These are phyloP conservation scores for Pseudogymnoascus sp. DNA, from an alignment of 2,329 filamentous ascomycete genomes.

Conservation along the genomic window DNA sequence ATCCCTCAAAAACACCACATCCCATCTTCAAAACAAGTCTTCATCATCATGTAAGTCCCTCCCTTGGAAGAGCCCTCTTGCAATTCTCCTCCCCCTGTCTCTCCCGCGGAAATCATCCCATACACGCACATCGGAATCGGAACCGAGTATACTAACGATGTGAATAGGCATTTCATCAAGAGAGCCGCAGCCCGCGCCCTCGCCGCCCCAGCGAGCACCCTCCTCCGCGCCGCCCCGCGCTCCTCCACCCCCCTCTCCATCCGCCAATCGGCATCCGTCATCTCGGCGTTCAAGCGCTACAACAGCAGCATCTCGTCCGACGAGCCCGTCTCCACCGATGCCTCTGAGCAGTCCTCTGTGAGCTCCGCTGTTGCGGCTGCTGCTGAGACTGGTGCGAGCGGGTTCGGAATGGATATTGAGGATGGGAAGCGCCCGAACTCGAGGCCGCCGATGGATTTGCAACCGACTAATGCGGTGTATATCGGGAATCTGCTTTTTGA, in stretches of 20 bases:
- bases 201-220: slow-evolving; percentile 36
- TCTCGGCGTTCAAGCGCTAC: slow-evolving; percentile 36
- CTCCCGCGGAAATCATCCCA: too few species aligned
- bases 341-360: slow-evolving; percentile 16
- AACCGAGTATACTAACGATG: too few species aligned
- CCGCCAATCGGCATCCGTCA: slow-evolving; percentile 30
- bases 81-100: slow-evolving; percentile 2
- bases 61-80: background rate
- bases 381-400: background rate
- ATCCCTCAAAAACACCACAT: too few species aligned
- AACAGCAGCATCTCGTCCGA: slow-evolving; percentile 19
- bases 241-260: slow-evolving; percentile 34
- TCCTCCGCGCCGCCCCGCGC: slow-evolving; percentile 43
- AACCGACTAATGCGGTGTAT: slow-evolving; percentile 45
- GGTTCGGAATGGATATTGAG: background rate
- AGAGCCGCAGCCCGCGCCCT: background rate
- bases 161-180: background rate
- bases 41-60: slow-evolving; percentile 22
- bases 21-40: background rate
- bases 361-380: background rate
- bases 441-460: slow-evolving; percentile 4
- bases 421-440: slow-evolving; percentile 12
- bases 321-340: slow-evolving; percentile 24
- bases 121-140: too few species aligned
- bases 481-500: slow-evolving; percentile 65